Conservation (phyloP, 345 rosid species). For the Melastoma malabathricum region DNA sequence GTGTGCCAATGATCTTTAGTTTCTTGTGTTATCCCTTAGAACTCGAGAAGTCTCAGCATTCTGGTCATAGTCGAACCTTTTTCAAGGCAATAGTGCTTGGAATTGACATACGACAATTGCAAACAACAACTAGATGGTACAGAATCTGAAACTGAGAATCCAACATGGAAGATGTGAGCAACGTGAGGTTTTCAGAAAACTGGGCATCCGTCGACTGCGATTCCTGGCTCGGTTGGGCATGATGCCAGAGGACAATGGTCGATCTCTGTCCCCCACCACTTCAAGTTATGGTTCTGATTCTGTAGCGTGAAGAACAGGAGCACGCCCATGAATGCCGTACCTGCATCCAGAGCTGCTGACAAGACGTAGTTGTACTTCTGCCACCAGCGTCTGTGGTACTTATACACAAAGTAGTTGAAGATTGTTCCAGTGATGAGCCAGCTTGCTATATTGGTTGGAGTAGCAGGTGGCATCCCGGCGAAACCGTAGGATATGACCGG, state of each 20-base stretch:
- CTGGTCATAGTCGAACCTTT: too few relatives aligned
- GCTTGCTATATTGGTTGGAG: slow-evolving; percentile 85
- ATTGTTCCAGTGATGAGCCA: slow-evolving; percentile 81
- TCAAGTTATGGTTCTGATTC: slow-evolving; percentile 35
- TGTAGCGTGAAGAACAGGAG: slow-evolving; percentile 74
- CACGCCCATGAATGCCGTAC: slow-evolving; percentile 93
- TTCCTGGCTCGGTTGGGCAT: slow-evolving; percentile 78
- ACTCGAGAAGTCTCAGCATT: too few relatives aligned
- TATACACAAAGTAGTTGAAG: slow-evolving; percentile 80
- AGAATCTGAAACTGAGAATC: too few relatives aligned
- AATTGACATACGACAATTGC: too few relatives aligned
- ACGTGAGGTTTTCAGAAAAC: slow-evolving; percentile 11
- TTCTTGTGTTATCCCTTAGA: too few relatives aligned
- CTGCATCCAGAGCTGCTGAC: slow-evolving; percentile 94
- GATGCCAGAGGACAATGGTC: slow-evolving; percentile 87
- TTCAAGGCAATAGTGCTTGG: too few relatives aligned
- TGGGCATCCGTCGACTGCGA: slow-evolving; percentile 46
- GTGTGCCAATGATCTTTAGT: too few relatives aligned
- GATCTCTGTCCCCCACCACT: slow-evolving; percentile 81
- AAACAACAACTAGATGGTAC: too few relatives aligned
- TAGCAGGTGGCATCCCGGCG: slow-evolving; percentile 98
- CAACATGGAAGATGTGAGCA: too few relatives aligned
- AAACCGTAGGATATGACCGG: slow-evolving; percentile 84
- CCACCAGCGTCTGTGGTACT: slow-evolving; percentile 86
- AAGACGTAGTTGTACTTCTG: slow-evolving; percentile 81